Evolutionary conservation across 2,329 filamentous ascomycete genomes (phyloP), one percentile per base, ranked within the genome.

Genomic region (Epichloe sylvatica): DNA sequence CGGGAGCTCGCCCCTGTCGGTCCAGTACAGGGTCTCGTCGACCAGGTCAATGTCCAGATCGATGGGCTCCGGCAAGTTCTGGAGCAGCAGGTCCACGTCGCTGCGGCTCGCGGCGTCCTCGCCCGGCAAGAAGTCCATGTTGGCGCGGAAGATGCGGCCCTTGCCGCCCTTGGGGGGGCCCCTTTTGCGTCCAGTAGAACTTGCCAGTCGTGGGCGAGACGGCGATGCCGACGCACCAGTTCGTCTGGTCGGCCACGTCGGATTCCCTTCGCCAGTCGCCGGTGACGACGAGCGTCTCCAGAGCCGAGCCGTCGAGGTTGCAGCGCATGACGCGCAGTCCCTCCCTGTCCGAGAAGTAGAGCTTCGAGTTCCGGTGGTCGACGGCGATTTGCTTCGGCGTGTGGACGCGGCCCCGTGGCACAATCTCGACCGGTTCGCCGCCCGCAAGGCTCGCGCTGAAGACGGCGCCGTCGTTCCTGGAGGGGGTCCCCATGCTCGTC

Each of bases 101-200:
- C 63, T 55, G 1, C 72, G 62, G 9, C 51, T 59, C 1, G 59
- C 54, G 0, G 67, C 62, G n/a, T 56, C 59, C 48, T 64, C 54
- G 0, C 65, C 65, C 0, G 68, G 67, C 3, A 66, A 42, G 5
- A 50, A 65, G 0, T 67, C 57, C 0, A 78, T 62, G 15, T 62
- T 58, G 0, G 77, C 75, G 4, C 66, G 62, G 57, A 76, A 76
- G 41, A 82, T 78, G 3, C 71, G 67, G 0, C 78, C 78, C 39
- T 68, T 57, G 1, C 60, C 62, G 0, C 65, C 68, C 58, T 80
- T 81, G 3, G 70, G 68, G 68, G 0, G 67, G 62, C 0, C 78
- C 78, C 55, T 81, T 81, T 47, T 81, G 77, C 0, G 73, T 76
- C 78, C 78, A 82, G 65, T 75, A 81, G 43, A 81, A 65, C 40